Percentiles rank a stretch among this genome's conserved stretches.
Conservation (phyloP, 441 rosid genomes). For the Erysimum cheiri region DNA sequence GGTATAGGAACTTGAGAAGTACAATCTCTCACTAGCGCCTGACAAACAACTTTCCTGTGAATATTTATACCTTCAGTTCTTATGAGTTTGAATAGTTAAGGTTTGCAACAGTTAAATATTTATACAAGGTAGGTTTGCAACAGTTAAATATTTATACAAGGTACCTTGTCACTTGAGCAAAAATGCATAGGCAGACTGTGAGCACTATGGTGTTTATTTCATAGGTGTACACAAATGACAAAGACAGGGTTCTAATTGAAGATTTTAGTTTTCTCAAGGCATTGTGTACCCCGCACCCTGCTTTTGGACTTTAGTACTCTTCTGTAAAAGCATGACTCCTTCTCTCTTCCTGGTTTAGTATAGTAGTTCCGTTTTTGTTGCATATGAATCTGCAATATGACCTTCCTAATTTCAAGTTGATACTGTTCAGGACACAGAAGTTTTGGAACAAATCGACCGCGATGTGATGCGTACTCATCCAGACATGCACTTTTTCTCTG, state of each 20-base stretch:
- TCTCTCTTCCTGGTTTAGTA: slow-evolving; percentile 22
- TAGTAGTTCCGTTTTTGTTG: slow-evolving; percentile 12
- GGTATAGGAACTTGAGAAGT: slow-evolving; percentile 10
- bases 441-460: slow-evolving; percentile 83
- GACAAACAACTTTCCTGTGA: neutral
- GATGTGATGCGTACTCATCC: slow-evolving; percentile 95
- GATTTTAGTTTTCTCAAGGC: slow-evolving; percentile 19
- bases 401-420: slow-evolving; percentile 26
- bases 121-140: too few species aligned
- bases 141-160: too few species aligned
- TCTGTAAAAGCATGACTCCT: slow-evolving; percentile 4
- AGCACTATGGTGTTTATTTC: neutral
- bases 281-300: neutral
- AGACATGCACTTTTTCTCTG: slow-evolving; percentile 83
- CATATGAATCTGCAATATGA: slow-evolving; percentile 23
- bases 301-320: slow-evolving; percentile 7
- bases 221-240: neutral
- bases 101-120: neutral
- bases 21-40: neutral
- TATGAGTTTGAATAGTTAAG: neutral
- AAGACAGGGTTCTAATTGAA: neutral
- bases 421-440: slow-evolving; percentile 69
- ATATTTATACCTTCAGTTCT: neutral
- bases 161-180: slow-evolving; percentile 1
- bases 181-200: neutral